A percentile compares a stretch with the other conserved stretches of the same genome.
phyloP scores from a whole-genome alignment of 345 rosid species.

The Aegle marmelos region DNA sequence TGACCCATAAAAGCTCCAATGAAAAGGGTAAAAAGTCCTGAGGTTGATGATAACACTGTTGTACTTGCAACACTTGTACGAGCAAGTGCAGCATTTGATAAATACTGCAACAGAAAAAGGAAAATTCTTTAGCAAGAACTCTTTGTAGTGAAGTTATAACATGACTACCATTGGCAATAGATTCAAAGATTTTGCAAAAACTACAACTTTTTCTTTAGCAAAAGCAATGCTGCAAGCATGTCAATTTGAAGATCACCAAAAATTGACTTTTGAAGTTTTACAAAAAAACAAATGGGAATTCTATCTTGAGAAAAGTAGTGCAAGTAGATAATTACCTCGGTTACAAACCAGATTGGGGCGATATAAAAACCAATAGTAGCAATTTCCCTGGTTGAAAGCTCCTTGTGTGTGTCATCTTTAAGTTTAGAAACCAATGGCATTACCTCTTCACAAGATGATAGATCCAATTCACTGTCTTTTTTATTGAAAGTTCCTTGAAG shows the following conservation, averaged over 20 bases:
- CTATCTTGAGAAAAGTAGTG: conserved; percentile 1
- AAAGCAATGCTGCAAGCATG: background rate
- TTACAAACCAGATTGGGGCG: conserved; percentile 98
- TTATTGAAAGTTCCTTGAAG: conserved; percentile 60
- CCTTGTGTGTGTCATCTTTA: conserved; percentile 59
- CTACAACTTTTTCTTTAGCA: background rate
- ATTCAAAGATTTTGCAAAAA: background rate
- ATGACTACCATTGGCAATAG: background rate
- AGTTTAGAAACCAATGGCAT: conserved; percentile 56
- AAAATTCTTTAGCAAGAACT: conserved; percentile 5
- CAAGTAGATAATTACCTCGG: conserved; percentile 60
- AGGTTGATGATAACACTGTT: conserved; percentile 93
- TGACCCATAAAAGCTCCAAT: conserved; percentile 86
- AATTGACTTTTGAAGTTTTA: background rate
- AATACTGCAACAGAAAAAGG: conserved; percentile 50
- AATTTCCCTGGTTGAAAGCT: conserved; percentile 62
- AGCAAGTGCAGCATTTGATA: conserved; percentile 97
- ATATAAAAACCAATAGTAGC: conserved; percentile 79
- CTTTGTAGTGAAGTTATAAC: background rate
- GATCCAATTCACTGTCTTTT: conserved; percentile 71
- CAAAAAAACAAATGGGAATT: background rate
- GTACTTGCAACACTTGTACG: conserved; percentile 99
- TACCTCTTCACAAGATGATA: conserved; percentile 57
- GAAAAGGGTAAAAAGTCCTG: conserved; percentile 98
- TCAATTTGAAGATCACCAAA: background rate